These are phyloP conservation scores for Ganoderma sinense DNA, from an alignment of 1,284 basidiomycete species.

Conservation along the genomic window DNA sequence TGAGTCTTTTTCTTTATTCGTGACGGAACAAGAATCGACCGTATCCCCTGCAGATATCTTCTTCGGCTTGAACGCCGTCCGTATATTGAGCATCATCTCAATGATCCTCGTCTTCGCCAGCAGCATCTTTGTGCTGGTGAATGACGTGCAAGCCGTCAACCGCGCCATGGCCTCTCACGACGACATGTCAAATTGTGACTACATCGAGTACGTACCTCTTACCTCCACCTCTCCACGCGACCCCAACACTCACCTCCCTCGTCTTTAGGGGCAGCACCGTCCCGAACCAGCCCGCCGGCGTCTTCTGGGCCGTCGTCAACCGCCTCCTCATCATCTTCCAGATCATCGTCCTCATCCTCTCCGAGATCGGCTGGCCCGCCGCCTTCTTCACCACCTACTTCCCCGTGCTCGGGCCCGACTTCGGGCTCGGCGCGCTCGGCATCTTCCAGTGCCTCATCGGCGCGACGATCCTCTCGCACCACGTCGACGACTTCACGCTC, in stretches of 20 bases:
- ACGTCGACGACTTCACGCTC: constrained; percentile 80
- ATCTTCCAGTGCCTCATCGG: constrained; percentile 87
- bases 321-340: constrained; percentile 84
- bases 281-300: constrained; percentile 86
- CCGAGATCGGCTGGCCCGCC: constrained; percentile 74
- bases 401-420: constrained; percentile 85
- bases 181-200: constrained; percentile 64
- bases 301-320: constrained; percentile 88
- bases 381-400: constrained; percentile 81
- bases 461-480: constrained; percentile 83
- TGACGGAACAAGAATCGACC: neutral
- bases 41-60: constrained; percentile 60
- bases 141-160: constrained; percentile 83
- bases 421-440: constrained; percentile 85
- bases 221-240: neutral
- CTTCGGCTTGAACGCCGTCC: constrained; percentile 80
- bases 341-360: constrained; percentile 72
- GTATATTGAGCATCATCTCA: constrained; percentile 78
- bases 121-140: constrained; percentile 81
- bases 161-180: constrained; percentile 28
- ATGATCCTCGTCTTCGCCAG: constrained; percentile 80
- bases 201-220: constrained; percentile 66
- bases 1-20: constrained; percentile 12
- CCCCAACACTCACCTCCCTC: constrained; percentile 9
- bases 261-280: constrained; percentile 73